phyloP scores from a whole-genome alignment of 2,329 filamentous ascomycete species.

The Apiospora sp. region DNA sequence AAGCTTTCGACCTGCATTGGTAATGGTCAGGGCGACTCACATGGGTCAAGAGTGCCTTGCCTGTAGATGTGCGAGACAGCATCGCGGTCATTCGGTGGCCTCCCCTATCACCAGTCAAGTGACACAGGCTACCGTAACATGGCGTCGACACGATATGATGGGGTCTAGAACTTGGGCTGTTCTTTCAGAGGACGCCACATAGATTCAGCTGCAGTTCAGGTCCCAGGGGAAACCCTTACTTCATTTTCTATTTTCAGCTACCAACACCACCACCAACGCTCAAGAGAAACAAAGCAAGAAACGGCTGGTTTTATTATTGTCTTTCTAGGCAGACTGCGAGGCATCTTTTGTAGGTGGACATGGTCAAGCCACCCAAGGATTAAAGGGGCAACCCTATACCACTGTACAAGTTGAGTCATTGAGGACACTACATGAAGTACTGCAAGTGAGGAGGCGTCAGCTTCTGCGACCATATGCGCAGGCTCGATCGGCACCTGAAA shows the following conservation, averaged over 20 bases:
- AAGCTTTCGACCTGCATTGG: background rate
- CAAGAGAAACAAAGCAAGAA: background rate
- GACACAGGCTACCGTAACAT: background rate
- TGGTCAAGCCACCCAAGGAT: background rate
- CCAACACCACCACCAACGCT: background rate
- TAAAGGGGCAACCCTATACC: background rate
- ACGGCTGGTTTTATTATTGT: background rate
- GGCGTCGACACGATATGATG: background rate
- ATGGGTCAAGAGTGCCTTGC: background rate
- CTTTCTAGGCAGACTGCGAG: background rate
- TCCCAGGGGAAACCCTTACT: background rate
- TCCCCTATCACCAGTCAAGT: background rate
- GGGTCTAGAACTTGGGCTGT: background rate
- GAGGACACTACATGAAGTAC: background rate
- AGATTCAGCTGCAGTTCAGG: background rate
- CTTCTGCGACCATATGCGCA: too few species aligned
- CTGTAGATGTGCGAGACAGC: background rate
- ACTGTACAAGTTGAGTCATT: background rate
- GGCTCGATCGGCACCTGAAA: background rate
- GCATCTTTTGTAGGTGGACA: background rate
- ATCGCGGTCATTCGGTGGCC: background rate
- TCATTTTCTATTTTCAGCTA: background rate
- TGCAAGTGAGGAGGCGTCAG: too few species aligned
- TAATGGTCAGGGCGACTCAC: background rate
- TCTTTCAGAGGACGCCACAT: conserved; percentile 1